Evolutionary conservation across 192 early-diverging fungal species (phyloP), one percentile per base, ranked within the genome.

Genomic region (Coemansia sp.): DNA sequence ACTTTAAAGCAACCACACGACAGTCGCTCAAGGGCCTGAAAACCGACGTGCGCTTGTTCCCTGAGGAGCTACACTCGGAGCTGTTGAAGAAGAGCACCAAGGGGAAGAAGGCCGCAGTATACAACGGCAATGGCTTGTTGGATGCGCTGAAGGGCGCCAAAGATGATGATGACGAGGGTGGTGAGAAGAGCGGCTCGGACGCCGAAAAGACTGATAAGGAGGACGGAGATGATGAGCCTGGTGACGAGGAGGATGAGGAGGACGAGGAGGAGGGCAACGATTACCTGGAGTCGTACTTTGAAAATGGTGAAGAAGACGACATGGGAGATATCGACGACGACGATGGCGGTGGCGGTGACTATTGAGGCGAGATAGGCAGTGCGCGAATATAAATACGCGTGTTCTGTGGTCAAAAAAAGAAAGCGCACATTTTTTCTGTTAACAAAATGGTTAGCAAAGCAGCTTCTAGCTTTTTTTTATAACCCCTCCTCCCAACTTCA

Each of bases 231-330:
- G 68, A 75, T 1, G 83, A 74, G 31, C 36, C 52, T 24, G 67
- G 68, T 4, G 67, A 62, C n/a, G 72, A 65, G 13, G 51, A 69
- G 1, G 75, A 73, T 44, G 82, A 77, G n/a, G 79, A 82, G 40
- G 80, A 82, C 0, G 82, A 79, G 34, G 78, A 80, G 22, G 83
- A 80, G 29, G 81, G 62, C 29, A 80, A 85, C 52, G 83, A 85
- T 24, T 85, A 85, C 52, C 66, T 80, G 70, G 79, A 80, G 29
- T 63, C 83, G 55, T 85, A 85, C 78, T 85, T 85, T 76, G 79
- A 85, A 22, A 85, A 85, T 29, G 83, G 83, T 27, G 83, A 85
- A 24, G 83, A 71, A 8, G 83, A 85, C 61, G 83, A 85, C 51
- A 43, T 80, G n/a, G 83, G 73, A 60, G 83, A 80, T 22, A 55